Evolutionary conservation across 495 filamentous ascomycete genomes (phyloP), one percentile per base, ranked within the genome.

Genomic region (Glutinoglossum americanum): DNA sequence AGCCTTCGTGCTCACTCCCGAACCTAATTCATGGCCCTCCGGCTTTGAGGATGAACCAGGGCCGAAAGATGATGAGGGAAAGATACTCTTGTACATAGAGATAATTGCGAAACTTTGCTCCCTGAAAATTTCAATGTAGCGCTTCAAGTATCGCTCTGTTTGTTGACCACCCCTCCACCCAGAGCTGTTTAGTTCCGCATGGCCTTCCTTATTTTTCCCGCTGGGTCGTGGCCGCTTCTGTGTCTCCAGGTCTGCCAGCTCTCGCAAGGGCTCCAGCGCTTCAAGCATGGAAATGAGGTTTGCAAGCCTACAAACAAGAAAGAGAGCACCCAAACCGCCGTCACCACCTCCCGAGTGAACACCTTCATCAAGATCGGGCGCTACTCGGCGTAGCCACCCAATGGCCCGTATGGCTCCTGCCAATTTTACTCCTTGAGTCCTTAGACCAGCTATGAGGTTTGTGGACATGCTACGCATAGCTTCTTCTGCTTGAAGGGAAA

Each of bases 91-190:
- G 66, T 92, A 95, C 77, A 96, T 84, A 21, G 84, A 89, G 23
- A 97, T 78, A 59, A 96, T 93, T 11, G 84, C 84, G 64, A 99
- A 99, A 64, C 86, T 92, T 69, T 99, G 93, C 69, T 99, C 93
- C 55, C 93, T 84, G 70, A 96, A 97, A 30, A 97, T 94, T 67
- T 99, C 93, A 63, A 99, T 83, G 70, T 94, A 99, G 55, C 87
- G 74, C 67, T 99, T 99, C 39, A 99, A 71, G 62, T 88, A 99
- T 26, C 87, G 77, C 64, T 96, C 93, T 1, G 89, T 95, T 64
- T 98, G 92, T 64, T 93, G 87, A 0, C 90, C 92, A 6, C 77
- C 79, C 0, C 81, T 77, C 82, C 83, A 85, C 6, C 72, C 69
- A 21, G 62, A 61, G 17, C 60, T 63, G 41, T 65, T 61, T 15